phyloP scores from a whole-genome alignment of 2,329 filamentous ascomycete species.

The Fusarium piperis region DNA sequence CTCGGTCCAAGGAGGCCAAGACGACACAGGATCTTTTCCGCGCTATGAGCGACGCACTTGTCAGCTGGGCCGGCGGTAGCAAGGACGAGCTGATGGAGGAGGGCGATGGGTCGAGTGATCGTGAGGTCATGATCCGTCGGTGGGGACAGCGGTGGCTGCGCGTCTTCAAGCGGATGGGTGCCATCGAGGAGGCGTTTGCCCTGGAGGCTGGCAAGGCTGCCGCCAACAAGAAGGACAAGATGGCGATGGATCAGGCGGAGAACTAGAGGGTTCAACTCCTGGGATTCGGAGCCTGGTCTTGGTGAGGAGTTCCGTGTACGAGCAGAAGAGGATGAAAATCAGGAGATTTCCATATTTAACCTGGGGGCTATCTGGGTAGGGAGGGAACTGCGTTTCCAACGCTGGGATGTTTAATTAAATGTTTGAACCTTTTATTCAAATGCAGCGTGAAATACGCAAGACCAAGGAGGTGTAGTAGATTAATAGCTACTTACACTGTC shows the following conservation, averaged over 20 bases:
- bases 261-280: conserved; percentile 30
- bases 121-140: conserved; percentile 72
- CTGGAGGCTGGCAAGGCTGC: conserved; percentile 45
- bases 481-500: background rate
- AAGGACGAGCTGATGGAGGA: conserved; percentile 81
- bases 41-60: conserved; percentile 80
- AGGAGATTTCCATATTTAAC: background rate
- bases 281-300: conserved; percentile 14
- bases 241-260: conserved; percentile 28
- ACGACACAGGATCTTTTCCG: conserved; percentile 84
- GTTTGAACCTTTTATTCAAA: background rate
- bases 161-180: conserved; percentile 82
- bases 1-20: conserved; percentile 73
- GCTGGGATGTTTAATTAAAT: background rate
- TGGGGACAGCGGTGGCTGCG: conserved; percentile 91
- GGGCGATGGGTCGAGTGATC: conserved; percentile 66
- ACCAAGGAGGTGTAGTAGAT: background rate
- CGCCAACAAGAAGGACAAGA: conserved; percentile 27
- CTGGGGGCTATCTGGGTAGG: background rate
- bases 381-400: background rate
- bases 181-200: conserved; percentile 82
- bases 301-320: conserved; percentile 4
- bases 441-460: background rate
- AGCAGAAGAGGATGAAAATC: conserved; percentile 24
- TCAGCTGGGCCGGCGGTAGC: conserved; percentile 75